These are phyloP conservation scores for Leccinellum albellum DNA, from an alignment of 768 basidiomycete genomes.

Conservation along the genomic window DNA sequence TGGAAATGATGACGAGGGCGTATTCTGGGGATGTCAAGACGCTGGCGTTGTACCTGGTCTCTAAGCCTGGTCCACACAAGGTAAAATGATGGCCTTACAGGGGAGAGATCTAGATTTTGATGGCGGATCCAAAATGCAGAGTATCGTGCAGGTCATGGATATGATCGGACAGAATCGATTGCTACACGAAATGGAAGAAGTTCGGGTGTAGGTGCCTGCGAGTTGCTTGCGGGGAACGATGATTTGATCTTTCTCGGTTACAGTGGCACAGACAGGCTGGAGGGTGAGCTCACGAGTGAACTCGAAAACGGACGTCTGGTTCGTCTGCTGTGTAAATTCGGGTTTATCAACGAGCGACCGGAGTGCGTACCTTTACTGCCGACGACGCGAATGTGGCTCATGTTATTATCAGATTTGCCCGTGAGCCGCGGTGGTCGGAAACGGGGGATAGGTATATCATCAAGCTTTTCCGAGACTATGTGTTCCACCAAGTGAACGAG, in stretches of 20 bases:
- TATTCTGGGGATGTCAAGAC: conserved; percentile 85
- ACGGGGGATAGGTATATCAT: conserved; percentile 97
- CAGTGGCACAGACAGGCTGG: conserved; percentile 78
- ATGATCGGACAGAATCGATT: conserved; percentile 65
- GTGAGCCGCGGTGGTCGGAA: conserved; percentile 95
- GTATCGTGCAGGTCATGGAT: conserved; percentile 74
- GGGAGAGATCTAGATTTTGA: not conserved
- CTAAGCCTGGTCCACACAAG: conserved; percentile 66
- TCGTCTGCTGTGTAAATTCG: conserved; percentile 86
- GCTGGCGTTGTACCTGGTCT: conserved; percentile 70
- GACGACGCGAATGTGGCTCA: not conserved
- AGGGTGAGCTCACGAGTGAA: conserved; percentile 81
- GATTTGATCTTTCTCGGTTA: not conserved
- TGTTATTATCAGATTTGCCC: conserved; percentile 72
- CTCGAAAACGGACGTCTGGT: conserved; percentile 93
- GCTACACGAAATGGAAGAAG: conserved; percentile 78
- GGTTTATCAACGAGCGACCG: conserved; percentile 98
- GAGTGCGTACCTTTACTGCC: conserved; percentile 59
- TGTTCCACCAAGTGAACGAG: conserved; percentile 96
- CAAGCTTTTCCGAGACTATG: conserved; percentile 96
- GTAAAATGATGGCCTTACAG: conserved; percentile 29
- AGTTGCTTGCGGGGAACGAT: not conserved
- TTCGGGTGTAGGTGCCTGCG: conserved; percentile 56
- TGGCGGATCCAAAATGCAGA: conserved; percentile 37
- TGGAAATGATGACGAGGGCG: conserved; percentile 67